A percentile compares a stretch with the other conserved stretches of the same genome.
These are phyloP conservation scores for Salix purpurea DNA, from an alignment of 345 rosid species.

Conservation along the genomic window DNA sequence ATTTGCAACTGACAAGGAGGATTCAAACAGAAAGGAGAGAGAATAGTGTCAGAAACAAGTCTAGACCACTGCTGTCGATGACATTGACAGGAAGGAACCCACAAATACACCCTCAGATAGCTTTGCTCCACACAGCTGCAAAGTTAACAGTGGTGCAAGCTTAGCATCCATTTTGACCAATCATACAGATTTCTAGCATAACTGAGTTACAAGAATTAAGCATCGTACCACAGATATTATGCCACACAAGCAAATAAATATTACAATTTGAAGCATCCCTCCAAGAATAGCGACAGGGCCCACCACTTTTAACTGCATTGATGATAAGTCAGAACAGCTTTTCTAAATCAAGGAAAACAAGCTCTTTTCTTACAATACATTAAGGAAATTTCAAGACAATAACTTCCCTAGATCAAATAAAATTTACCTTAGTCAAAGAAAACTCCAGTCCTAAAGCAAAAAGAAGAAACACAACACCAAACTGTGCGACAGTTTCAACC, in stretches of 20 bases:
- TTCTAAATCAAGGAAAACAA: background rate
- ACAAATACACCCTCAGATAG: slow-evolving; percentile 94
- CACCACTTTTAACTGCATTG: slow-evolving; percentile 83
- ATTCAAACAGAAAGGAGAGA: slow-evolving; percentile 6
- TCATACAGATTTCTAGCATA: background rate
- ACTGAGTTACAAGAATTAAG: slow-evolving; percentile 9
- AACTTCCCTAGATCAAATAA: background rate
- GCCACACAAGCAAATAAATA: slow-evolving; percentile 76
- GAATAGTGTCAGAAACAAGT: slow-evolving; percentile 3
- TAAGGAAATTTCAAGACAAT: background rate
- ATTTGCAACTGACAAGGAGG: slow-evolving; percentile 2
- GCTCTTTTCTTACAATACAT: background rate
- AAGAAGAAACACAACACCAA: slow-evolving; percentile 98
- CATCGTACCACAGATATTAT: slow-evolving; percentile 62
- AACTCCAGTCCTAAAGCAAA: slow-evolving; percentile 98
- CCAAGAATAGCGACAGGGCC: slow-evolving; percentile 96
- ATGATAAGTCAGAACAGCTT: slow-evolving; percentile 23
- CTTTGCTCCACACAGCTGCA: slow-evolving; percentile 92
- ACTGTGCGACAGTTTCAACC: slow-evolving; percentile 98
- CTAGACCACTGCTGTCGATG: slow-evolving; percentile 92
- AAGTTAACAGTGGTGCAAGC: slow-evolving; percentile 18
- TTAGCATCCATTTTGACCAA: slow-evolving; percentile 18
- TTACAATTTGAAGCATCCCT: slow-evolving; percentile 80
- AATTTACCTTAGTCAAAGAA: slow-evolving; percentile 84
- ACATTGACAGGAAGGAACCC: slow-evolving; percentile 93